Conservation (phyloP, 306 rosid genomes). For the Leucaena leucocephala region DNA sequence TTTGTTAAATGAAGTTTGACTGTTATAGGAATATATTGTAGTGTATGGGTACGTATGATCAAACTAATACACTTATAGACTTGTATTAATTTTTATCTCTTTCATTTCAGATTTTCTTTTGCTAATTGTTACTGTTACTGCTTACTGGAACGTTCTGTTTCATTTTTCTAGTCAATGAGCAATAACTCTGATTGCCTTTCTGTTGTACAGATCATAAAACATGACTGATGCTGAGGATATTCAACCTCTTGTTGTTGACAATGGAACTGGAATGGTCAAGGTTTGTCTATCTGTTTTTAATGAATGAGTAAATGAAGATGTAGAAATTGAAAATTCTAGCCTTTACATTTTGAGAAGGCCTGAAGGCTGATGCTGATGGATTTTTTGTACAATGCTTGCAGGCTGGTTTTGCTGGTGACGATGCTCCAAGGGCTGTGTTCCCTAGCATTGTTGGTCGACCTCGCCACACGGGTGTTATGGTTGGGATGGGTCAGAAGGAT, state of each 20-base stretch:
- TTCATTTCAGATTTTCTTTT: background rate
- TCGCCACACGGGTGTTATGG: slow-evolving; percentile 49
- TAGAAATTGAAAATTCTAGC: background rate
- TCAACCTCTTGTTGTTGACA: slow-evolving; percentile 50
- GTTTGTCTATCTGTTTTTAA: slow-evolving; percentile 29
- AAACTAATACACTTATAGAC: background rate
- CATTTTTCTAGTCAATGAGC: background rate
- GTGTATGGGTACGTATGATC: background rate
- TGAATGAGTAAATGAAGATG: background rate
- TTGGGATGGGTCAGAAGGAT: slow-evolving; percentile 51
- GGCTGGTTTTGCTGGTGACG: slow-evolving; percentile 55
- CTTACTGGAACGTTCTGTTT: background rate
- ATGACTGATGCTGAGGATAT: slow-evolving; percentile 43
- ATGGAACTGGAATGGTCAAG: slow-evolving; percentile 55
- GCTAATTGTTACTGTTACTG: background rate
- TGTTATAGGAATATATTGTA: no score
- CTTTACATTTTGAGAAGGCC: background rate
- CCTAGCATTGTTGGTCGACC: slow-evolving; percentile 50
- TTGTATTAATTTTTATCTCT: no score
- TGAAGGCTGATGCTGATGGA: no score
- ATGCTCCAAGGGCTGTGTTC: slow-evolving; percentile 51
- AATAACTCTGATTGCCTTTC: background rate
- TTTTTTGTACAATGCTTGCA: slow-evolving; percentile 8
- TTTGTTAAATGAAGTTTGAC: no score
- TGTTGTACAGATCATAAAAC: slow-evolving; percentile 27